Conservation (phyloP, 495 filamentous ascomycete species). For the Sphaerosporella brunnea region DNA sequence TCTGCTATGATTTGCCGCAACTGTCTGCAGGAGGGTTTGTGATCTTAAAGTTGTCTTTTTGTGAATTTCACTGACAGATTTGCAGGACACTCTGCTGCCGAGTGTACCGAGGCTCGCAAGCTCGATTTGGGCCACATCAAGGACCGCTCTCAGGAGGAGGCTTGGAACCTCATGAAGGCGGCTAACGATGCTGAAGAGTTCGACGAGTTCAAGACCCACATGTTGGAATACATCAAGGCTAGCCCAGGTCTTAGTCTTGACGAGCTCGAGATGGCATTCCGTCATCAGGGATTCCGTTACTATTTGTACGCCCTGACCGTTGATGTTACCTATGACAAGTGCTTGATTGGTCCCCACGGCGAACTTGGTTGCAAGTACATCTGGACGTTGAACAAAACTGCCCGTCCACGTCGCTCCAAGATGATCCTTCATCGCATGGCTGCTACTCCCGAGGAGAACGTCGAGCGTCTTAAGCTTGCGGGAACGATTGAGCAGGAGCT, state of each 20-base stretch:
- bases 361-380: conserved; percentile 56
- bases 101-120: conserved; percentile 53
- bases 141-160: conserved; percentile 42
- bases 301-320: conserved; percentile 63
- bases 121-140: conserved; percentile 44
- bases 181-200: conserved; percentile 50
- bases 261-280: conserved; percentile 60
- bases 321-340: conserved; percentile 40
- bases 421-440: conserved; percentile 38
- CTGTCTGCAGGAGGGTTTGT: conserved; percentile 51
- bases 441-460: conserved; percentile 38
- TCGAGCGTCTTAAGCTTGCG: conserved; percentile 41
- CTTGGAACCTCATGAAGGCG: conserved; percentile 49
- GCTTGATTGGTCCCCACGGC: conserved; percentile 70
- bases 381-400: conserved; percentile 47
- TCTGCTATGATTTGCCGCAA: conserved; percentile 51
- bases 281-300: conserved; percentile 40
- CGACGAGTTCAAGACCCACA: conserved; percentile 51
- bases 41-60: neutral
- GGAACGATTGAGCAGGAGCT: conserved; percentile 42
- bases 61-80: neutral
- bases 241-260: conserved; percentile 44
- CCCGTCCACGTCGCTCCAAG: conserved; percentile 46
- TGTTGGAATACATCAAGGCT: conserved; percentile 60
- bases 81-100: conserved; percentile 44